phyloP scores from a whole-genome alignment of 2,329 filamentous ascomycete species.

The Mycosphaerella arachidis region DNA sequence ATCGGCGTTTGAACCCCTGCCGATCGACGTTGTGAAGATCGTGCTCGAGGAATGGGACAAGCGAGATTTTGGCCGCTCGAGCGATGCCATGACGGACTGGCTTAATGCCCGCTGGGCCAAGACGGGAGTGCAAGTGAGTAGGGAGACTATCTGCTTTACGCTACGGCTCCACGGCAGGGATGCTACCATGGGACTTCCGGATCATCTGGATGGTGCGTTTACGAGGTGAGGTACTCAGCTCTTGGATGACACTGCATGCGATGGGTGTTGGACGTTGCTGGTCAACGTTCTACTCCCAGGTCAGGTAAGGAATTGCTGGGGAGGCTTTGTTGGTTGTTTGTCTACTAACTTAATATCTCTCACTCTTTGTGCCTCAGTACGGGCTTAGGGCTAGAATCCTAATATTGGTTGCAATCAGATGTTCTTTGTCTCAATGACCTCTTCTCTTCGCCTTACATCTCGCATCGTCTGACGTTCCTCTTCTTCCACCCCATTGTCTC shows the following conservation, averaged over 20 bases:
- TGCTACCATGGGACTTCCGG: constrained; percentile 19
- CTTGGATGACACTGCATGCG: neutral
- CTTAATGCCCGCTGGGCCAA: constrained; percentile 28
- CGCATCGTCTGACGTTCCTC: too few relatives aligned
- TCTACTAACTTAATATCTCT: neutral
- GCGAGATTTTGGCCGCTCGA: constrained; percentile 17
- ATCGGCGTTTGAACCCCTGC: neutral
- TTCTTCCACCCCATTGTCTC: too few relatives aligned
- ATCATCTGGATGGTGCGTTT: constrained; percentile 16
- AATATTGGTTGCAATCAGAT: neutral
- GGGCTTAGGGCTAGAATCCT: neutral
- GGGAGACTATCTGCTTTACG: constrained; percentile 24
- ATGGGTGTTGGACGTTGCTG: neutral
- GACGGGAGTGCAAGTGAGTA: constrained; percentile 21
- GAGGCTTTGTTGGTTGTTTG: neutral
- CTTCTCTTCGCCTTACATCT: too few relatives aligned
- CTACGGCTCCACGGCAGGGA: constrained; percentile 17
- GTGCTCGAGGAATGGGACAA: constrained; percentile 21
- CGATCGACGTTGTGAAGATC: constrained; percentile 3
- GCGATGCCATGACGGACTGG: constrained; percentile 28
- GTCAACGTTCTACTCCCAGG: neutral
- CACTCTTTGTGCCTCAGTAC: neutral
- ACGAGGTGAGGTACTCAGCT: neutral
- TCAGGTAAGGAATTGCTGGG: neutral
- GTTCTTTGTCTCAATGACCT: neutral